These are phyloP conservation scores for Aspergillus proliferans DNA, from an alignment of 2,329 filamentous ascomycete species.

Conservation along the genomic window DNA sequence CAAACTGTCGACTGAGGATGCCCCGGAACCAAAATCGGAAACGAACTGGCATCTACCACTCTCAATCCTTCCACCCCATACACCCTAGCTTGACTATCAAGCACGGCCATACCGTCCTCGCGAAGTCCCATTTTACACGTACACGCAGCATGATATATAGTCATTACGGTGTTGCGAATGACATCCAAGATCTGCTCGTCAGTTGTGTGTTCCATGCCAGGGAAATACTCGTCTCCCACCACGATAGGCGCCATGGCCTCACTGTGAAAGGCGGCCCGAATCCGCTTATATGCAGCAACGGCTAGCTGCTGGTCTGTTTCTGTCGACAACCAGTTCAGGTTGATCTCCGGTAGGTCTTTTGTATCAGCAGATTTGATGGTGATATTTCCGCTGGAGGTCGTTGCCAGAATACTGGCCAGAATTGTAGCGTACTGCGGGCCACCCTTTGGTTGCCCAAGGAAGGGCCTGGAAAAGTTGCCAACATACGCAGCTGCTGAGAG, in stretches of 20 bases:
- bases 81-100: conserved; percentile 27
- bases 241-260: conserved; percentile 23
- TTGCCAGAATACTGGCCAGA: conserved; percentile 22
- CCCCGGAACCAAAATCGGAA: conserved; percentile 35
- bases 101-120: conserved; percentile 23
- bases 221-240: conserved; percentile 32
- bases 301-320: conserved; percentile 42
- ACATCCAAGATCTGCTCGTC: conserved; percentile 40
- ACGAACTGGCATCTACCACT: conserved; percentile 33
- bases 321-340: conserved; percentile 43
- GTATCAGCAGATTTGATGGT: conserved; percentile 30
- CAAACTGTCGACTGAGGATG: conserved; percentile 39
- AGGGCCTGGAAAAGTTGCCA: conserved; percentile 22
- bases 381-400: conserved; percentile 43
- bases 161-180: conserved; percentile 25
- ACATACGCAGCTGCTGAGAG: conserved; percentile 20
- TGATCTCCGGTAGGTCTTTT: conserved; percentile 36
- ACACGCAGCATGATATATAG: conserved; percentile 24
- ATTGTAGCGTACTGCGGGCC: conserved; percentile 23
- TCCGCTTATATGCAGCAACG: conserved; percentile 39
- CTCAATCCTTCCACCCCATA: conserved; percentile 26
- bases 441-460: conserved; percentile 15
- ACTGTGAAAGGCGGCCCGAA: conserved; percentile 32
- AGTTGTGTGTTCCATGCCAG: conserved; percentile 32
- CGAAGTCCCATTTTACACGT: conserved; percentile 29